Percentiles rank a stretch among this genome's conserved stretches.
Conservation (phyloP, 2,329 filamentous ascomycete species). For the Verticillium albo-atrum region DNA sequence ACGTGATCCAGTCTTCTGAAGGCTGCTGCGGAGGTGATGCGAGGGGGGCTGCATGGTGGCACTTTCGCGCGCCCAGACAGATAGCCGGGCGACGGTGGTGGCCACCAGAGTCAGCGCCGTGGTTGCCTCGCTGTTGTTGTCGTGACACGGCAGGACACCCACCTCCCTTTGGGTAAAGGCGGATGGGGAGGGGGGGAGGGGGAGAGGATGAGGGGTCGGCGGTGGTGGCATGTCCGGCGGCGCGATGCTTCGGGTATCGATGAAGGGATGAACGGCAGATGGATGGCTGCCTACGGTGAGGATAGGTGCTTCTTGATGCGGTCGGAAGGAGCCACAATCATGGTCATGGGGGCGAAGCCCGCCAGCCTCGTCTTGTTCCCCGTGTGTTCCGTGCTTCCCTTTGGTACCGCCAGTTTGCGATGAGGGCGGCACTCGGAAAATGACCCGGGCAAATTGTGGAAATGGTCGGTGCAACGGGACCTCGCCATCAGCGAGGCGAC, state of each 20-base stretch:
- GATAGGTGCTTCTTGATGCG: not conserved
- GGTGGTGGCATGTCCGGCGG: not conserved
- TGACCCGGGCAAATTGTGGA: not conserved
- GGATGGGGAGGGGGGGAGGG: not conserved
- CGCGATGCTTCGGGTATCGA: not conserved
- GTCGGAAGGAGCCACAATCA: not conserved
- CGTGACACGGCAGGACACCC: slow-evolving; percentile 10
- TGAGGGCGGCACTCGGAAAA: not conserved
- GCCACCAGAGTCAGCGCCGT: slow-evolving; percentile 1
- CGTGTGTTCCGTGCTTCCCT: too few species aligned
- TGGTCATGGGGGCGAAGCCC: not conserved
- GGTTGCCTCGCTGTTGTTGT: not conserved
- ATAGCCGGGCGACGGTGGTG: slow-evolving; percentile 3
- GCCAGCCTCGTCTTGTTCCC: not conserved
- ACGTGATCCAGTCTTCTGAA: not conserved
- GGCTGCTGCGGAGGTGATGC: not conserved
- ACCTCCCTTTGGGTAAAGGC: not conserved
- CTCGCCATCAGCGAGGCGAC: too few species aligned
- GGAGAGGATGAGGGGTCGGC: too few species aligned
- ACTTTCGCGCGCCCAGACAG: not conserved
- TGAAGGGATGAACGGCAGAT: not conserved
- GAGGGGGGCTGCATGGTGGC: not conserved
- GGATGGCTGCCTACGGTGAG: not conserved
- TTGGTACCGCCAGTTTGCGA: not conserved
- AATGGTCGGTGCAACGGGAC: not conserved